These are phyloP conservation scores for Ceratobasidium sp. DNA, from an alignment of 1,284 basidiomycete genomes.

Conservation along the genomic window DNA sequence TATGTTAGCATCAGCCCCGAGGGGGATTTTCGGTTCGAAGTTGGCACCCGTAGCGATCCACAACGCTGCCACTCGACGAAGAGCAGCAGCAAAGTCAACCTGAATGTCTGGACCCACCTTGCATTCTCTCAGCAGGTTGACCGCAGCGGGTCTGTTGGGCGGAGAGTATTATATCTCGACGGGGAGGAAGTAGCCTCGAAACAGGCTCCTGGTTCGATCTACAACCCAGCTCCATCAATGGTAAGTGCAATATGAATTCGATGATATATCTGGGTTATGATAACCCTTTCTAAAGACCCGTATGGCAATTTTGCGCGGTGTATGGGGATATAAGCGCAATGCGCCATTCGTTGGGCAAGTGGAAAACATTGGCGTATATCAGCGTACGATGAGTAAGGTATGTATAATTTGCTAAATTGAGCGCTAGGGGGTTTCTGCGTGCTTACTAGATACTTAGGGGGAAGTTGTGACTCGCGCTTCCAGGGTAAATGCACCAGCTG, in stretches of 20 bases:
- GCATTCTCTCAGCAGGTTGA: background rate
- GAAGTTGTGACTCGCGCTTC: background rate
- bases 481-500: background rate
- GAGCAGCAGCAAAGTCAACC: background rate
- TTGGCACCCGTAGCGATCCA: background rate
- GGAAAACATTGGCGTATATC: background rate
- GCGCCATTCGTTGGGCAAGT: constrained; percentile 6
- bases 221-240: background rate
- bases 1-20: constrained; percentile 17
- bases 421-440: no score
- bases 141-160: background rate
- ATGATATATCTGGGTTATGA: no score
- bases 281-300: no score
- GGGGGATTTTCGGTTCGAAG: constrained; percentile 6
- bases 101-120: constrained; percentile 1
- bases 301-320: background rate
- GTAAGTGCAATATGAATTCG: background rate
- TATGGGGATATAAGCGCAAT: background rate
- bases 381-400: background rate
- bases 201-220: background rate
- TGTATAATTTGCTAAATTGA: background rate
- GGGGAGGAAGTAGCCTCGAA: background rate
- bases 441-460: background rate
- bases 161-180: background rate
- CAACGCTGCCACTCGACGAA: background rate